Conservation (phyloP, 768 basidiomycete genomes). For the Trichaptum fuscoviolaceum region DNA sequence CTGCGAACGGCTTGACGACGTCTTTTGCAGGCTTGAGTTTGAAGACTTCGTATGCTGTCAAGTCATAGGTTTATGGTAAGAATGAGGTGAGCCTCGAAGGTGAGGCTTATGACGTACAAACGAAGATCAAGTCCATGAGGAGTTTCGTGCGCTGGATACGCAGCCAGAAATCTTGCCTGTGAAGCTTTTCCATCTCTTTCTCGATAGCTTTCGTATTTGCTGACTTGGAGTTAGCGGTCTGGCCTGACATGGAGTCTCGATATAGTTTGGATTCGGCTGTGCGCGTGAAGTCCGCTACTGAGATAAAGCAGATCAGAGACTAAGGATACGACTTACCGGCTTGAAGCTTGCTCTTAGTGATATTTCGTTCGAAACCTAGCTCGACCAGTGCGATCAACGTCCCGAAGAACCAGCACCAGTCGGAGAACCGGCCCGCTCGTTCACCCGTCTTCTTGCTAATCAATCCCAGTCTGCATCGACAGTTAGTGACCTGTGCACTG, state of each 20-base stretch:
- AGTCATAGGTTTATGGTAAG: not conserved
- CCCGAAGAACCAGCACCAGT: constrained; percentile 83
- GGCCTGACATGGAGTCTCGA: constrained; percentile 64
- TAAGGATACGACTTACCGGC: constrained; percentile 36
- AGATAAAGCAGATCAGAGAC: constrained; percentile 7
- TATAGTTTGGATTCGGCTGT: constrained; percentile 72
- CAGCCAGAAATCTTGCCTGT: constrained; percentile 73
- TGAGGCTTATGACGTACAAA: constrained; percentile 46
- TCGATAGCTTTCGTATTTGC: constrained; percentile 55
- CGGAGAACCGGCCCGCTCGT: constrained; percentile 67
- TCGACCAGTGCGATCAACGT: constrained; percentile 80
- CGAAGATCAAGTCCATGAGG: constrained; percentile 81
- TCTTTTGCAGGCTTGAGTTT: constrained; percentile 55
- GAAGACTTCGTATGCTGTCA: constrained; percentile 75
- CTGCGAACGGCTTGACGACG: constrained; percentile 57
- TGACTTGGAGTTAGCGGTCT: constrained; percentile 65
- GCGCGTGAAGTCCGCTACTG: constrained; percentile 10
- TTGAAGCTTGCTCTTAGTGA: constrained; percentile 54
- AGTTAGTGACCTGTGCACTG: not conserved
- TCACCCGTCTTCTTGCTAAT: constrained; percentile 59
- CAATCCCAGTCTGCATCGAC: constrained; percentile 45
- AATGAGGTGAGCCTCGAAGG: constrained; percentile 10
- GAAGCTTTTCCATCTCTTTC: constrained; percentile 62
- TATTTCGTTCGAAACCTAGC: constrained; percentile 72
- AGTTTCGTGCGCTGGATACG: constrained; percentile 66